Conservation (phyloP, 176 grass and related monocot genomes). For the Lolium perenne region DNA sequence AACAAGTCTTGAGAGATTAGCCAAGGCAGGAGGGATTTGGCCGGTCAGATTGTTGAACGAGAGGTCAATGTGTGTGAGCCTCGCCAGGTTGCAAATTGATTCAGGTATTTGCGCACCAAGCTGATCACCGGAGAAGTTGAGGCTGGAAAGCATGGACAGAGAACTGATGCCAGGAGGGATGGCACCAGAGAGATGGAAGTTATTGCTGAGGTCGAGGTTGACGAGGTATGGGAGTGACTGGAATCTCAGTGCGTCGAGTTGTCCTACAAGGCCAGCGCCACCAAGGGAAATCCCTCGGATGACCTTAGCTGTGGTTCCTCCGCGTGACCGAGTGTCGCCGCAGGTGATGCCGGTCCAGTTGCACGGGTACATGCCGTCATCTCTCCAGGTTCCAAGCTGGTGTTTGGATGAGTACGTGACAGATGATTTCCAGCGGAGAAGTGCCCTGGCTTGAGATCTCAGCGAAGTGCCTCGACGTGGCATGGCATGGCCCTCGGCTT, state of each 20-base stretch:
- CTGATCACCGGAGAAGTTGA: neutral
- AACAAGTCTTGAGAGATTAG: neutral
- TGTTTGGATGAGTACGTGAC: neutral
- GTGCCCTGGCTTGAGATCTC: neutral
- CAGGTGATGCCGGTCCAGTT: slow-evolving; percentile 33
- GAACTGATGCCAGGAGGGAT: neutral
- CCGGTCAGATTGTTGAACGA: slow-evolving; percentile 23
- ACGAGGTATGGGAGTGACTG: no score
- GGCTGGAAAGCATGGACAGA: neutral
- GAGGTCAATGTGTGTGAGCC: slow-evolving; percentile 5
- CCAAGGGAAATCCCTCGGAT: no score
- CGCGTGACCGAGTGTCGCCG: neutral
- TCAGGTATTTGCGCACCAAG: neutral
- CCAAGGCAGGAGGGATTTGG: slow-evolving; percentile 29
- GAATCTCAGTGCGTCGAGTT: no score
- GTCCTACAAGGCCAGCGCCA: no score
- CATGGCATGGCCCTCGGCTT: neutral
- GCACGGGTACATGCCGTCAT: neutral
- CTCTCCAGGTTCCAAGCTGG: neutral
- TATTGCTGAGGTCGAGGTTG: no score
- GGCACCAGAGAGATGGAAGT: neutral
- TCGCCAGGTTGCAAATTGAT: neutral
- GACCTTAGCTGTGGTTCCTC: neutral
- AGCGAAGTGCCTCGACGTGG: neutral
- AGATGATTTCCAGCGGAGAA: neutral